Percentiles rank a stretch among this genome's conserved stretches.
These are phyloP conservation scores for Litchi chinensis DNA, from an alignment of 345 rosid species.

Conservation along the genomic window DNA sequence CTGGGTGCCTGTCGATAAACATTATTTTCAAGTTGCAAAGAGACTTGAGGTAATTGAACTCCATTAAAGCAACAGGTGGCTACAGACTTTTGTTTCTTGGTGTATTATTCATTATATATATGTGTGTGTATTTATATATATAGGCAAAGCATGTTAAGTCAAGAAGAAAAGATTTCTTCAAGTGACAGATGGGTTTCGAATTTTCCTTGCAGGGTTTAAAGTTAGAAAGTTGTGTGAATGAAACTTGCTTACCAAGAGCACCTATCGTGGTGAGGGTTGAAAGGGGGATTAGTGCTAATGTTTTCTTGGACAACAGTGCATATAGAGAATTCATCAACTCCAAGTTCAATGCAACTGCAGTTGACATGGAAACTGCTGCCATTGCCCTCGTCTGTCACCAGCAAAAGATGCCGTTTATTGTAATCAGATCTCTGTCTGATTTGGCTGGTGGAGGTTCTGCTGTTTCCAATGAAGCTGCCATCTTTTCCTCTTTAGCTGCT, in stretches of 20 bases:
- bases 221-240: conserved; percentile 53
- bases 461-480: conserved; percentile 58
- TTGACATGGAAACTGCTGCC: conserved; percentile 86
- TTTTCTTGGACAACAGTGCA: conserved; percentile 64
- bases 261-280: conserved; percentile 52
- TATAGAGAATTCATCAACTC: conserved; percentile 52
- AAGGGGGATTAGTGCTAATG: conserved; percentile 56
- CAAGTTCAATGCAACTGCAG: conserved; percentile 61
- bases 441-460: conserved; percentile 74
- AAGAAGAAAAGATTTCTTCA: no score
- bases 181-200: neutral
- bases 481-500: conserved; percentile 53
- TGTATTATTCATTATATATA: no score
- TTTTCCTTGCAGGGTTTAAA: conserved; percentile 37
- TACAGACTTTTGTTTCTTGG: no score
- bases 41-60: conserved; percentile 50
- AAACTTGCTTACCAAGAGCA: conserved; percentile 62
- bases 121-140: no score
- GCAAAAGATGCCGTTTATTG: conserved; percentile 55
- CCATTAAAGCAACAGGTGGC: no score
- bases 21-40: conserved; percentile 45
- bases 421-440: conserved; percentile 73
- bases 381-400: conserved; percentile 59
- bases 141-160: no score
- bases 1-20: conserved; percentile 63